Conservation (phyloP, 495 filamentous ascomycete species). For the Tuber aestivum region DNA sequence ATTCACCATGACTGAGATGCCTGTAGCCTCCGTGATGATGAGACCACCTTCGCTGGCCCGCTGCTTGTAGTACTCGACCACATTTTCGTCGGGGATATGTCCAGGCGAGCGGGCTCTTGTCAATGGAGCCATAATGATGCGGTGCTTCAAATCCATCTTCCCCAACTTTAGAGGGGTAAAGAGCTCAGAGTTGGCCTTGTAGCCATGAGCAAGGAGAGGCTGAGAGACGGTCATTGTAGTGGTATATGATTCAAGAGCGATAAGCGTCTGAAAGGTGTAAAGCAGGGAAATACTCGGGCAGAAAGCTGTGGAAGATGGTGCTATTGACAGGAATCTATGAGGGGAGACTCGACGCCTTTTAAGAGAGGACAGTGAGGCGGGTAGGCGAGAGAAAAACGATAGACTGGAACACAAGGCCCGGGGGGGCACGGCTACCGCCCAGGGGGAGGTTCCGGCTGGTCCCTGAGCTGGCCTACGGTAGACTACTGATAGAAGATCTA, state of each 20-base stretch:
- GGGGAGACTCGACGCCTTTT: background rate
- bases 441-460: too few species aligned
- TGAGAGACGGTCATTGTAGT: background rate
- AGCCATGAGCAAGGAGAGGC: background rate
- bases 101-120: constrained; percentile 39
- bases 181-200: constrained; percentile 40
- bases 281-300: background rate
- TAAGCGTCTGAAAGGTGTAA: background rate
- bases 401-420: too few species aligned
- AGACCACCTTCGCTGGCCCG: constrained; percentile 58
- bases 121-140: constrained; percentile 44
- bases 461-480: too few species aligned
- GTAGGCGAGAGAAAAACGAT: too few species aligned
- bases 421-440: too few species aligned
- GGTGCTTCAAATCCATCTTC: constrained; percentile 46
- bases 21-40: constrained; percentile 60
- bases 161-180: constrained; percentile 55
- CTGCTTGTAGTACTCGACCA: constrained; percentile 57
- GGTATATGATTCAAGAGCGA: background rate
- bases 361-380: background rate
- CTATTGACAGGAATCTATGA: background rate
- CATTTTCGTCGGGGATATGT: constrained; percentile 50
- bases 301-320: background rate
- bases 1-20: constrained; percentile 53
- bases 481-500: too few species aligned